phyloP scores from a whole-genome alignment of 768 basidiomycete species.

The Serendipita sp. region DNA sequence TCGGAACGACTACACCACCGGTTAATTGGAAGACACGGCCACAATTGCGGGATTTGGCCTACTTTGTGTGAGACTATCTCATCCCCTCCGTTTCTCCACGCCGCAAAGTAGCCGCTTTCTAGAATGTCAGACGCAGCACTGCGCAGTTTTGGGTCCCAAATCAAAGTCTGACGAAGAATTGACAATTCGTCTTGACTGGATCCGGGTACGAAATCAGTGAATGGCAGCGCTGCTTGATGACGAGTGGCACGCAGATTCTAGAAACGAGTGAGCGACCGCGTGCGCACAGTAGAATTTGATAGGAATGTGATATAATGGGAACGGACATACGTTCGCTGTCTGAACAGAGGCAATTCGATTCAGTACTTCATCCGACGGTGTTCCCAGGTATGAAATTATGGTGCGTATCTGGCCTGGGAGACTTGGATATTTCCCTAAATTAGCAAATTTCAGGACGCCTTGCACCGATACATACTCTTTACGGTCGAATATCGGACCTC shows the following conservation, averaged over 20 bases:
- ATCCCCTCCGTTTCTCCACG: background rate
- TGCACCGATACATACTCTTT: constrained; percentile 53
- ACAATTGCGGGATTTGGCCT: background rate
- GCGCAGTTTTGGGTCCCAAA: background rate
- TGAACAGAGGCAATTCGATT: background rate
- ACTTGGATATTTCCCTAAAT: background rate
- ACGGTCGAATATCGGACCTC: constrained; percentile 93
- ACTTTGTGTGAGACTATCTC: background rate
- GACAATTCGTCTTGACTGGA: background rate
- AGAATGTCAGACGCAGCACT: background rate
- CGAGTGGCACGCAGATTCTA: background rate
- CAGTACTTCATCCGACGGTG: background rate
- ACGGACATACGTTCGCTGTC: background rate
- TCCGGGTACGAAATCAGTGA: background rate
- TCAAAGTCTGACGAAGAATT: background rate
- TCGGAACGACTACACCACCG: background rate
- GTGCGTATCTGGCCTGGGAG: constrained; percentile 2
- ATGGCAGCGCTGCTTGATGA: background rate
- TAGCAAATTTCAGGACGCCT: background rate
- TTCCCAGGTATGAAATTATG: background rate
- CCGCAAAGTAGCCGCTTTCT: background rate
- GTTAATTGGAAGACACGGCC: too few relatives aligned
- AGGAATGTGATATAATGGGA: background rate
- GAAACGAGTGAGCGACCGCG: background rate
- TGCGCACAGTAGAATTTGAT: background rate